Conservation (phyloP, 1,284 basidiomycete genomes). For the Cystobasidium pallidum region DNA sequence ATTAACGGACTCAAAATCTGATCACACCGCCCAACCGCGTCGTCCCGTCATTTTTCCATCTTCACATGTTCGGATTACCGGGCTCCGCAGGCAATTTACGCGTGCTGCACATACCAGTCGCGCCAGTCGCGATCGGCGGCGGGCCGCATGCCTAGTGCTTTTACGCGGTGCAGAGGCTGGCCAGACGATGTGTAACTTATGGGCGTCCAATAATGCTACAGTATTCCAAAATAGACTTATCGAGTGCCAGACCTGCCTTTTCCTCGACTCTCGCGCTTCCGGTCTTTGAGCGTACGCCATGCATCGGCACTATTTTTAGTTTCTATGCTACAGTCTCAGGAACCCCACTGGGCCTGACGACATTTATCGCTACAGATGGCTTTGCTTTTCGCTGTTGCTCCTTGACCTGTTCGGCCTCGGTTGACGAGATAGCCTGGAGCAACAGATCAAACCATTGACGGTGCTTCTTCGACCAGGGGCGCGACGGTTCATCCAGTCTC, state of each 20-base stretch:
- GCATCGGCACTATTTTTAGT: not conserved
- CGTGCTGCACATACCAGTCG: constrained; percentile 4
- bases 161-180: not conserved
- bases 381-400: constrained; percentile 1
- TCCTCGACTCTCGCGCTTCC: not conserved
- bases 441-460: constrained; percentile 28
- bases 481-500: constrained; percentile 19
- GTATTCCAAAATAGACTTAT: no score
- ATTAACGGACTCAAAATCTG: not conserved
- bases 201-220: no score
- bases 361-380: constrained; percentile 27
- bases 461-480: constrained; percentile 2
- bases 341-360: constrained; percentile 5
- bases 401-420: constrained; percentile 4
- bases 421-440: constrained; percentile 19
- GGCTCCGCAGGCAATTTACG: constrained; percentile 11
- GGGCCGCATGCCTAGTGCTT: constrained; percentile 8
- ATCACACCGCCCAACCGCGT: not conserved
- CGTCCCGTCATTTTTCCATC: not conserved
- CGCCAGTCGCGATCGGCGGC: constrained; percentile 14
- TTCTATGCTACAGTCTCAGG: constrained; percentile 22
- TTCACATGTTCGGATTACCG: constrained; percentile 20
- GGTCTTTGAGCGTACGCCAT: no score
- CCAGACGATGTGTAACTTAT: no score
- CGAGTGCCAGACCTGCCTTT: not conserved